Evolutionary conservation across 441 rosid genomes (phyloP).

Genomic region (Erysimum pusillum): DNA sequence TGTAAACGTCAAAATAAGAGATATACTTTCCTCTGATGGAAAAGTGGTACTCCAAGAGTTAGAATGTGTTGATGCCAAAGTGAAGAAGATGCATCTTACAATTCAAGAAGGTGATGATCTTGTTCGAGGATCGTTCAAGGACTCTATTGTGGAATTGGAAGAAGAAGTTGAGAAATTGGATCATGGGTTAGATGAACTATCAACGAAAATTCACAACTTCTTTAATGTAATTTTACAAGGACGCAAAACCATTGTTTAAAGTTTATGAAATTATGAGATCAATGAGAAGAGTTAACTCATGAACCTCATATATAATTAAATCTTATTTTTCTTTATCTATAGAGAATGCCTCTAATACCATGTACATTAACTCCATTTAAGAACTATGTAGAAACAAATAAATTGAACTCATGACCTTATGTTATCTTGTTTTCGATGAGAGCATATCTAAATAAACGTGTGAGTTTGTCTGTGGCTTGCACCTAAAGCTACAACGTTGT

Average conservation of each 20-base stretch:
- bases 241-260: neutral
- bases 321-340: neutral
- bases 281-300: neutral
- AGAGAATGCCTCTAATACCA: neutral
- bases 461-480: neutral
- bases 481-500: neutral
- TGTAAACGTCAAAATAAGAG: neutral
- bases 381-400: neutral
- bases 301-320: neutral
- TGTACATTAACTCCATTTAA: neutral
- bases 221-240: neutral
- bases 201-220: neutral
- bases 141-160: neutral
- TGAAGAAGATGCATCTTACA: slow-evolving; percentile 60
- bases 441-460: no score
- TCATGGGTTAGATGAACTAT: neutral
- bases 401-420: no score
- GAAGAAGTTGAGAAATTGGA: neutral
- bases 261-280: neutral
- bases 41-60: slow-evolving; percentile 60
- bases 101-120: slow-evolving; percentile 55
- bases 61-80: slow-evolving; percentile 54
- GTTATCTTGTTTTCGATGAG: no score
- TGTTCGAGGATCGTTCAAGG: slow-evolving; percentile 27
- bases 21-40: slow-evolving; percentile 42